Evolutionary conservation across 1,139 yeast genomes (phyloP), one percentile per base, ranked within the genome.

Genomic region (Ogataea hybrid): DNA sequence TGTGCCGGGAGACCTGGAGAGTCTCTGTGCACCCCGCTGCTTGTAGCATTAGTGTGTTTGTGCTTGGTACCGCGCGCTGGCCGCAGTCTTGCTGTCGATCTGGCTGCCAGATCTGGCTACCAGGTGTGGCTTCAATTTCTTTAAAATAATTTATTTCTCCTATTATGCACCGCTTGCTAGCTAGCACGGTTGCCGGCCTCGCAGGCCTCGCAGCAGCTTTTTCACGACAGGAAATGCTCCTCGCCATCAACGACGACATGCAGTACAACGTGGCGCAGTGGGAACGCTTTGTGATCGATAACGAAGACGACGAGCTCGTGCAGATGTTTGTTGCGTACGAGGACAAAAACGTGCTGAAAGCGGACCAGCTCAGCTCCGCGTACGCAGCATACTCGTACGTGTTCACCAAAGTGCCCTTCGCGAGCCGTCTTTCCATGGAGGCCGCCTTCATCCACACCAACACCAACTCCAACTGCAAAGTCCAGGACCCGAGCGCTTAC

Each of bases 361-460:
- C 39, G 5, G 20, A 25, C 5, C 28, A 35, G 35, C 35, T 31
- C n/a, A 32, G 31, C 35, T 15, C 35, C 12, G 42, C 39, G 6
- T 37, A 35, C 32, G 33, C 23, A 2, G 46, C 45, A 2, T 46
- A 46, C 25, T 22, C 37, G 10, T 37, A 41, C 31, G 32, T 46
- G 18, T 46, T 37, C 44, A 43, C 46, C 15, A 37, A 41, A 11
- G 47, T 37, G 12, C 47, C 47, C 3, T 46, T 43, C 22, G 27
- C 46, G 9, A 9, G 14, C 16, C 36, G 50, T 27, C 25, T 46
- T 12, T 35, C 29, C 10, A 22, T 37, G 18, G 47, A 41, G 36
- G 46, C 43, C 20, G 32, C 32, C n/a, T 41, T 32, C 37, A 32
- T 42, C 35, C 46, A 41, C 32, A 39, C 42, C 5, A 32, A 35